Evolutionary conservation across 176 grass and related monocot genomes (phyloP).

Genomic region (Carex scoparia): DNA sequence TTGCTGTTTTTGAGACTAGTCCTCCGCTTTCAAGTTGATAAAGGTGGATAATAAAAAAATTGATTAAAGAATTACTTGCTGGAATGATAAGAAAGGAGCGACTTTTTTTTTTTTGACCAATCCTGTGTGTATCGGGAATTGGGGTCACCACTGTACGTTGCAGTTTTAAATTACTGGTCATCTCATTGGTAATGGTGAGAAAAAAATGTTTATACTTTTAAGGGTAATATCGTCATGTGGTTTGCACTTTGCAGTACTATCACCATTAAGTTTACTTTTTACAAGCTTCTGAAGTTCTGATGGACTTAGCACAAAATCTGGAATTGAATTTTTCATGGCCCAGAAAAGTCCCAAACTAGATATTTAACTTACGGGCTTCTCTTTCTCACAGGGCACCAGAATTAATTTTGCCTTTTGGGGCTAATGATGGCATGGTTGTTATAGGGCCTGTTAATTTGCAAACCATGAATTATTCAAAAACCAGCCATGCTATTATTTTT

Average conservation of each 20-base stretch:
- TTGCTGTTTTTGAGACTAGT: background rate
- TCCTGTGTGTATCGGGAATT: too few relatives aligned
- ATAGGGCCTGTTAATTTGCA: background rate
- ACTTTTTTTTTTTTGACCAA: background rate
- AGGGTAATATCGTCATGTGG: background rate
- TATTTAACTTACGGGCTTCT: background rate
- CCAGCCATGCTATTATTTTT: background rate
- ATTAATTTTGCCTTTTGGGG: slow-evolving; percentile 2
- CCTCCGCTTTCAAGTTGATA: background rate
- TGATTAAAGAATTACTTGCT: background rate
- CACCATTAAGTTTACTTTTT: too few relatives aligned
- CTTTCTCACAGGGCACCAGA: background rate
- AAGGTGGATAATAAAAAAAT: background rate
- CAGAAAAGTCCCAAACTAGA: background rate
- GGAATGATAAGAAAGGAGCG: background rate
- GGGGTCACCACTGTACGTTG: background rate
- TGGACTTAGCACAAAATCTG: background rate
- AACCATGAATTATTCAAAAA: background rate
- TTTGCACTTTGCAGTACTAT: background rate
- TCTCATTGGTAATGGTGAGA: background rate
- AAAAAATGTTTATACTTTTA: background rate
- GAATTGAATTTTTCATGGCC: background rate
- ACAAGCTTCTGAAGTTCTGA: background rate
- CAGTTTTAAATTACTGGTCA: background rate
- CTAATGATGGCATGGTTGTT: background rate